phyloP scores from a whole-genome alignment of 371 early-diverging fungal species.

The Batkoa obscura region DNA sequence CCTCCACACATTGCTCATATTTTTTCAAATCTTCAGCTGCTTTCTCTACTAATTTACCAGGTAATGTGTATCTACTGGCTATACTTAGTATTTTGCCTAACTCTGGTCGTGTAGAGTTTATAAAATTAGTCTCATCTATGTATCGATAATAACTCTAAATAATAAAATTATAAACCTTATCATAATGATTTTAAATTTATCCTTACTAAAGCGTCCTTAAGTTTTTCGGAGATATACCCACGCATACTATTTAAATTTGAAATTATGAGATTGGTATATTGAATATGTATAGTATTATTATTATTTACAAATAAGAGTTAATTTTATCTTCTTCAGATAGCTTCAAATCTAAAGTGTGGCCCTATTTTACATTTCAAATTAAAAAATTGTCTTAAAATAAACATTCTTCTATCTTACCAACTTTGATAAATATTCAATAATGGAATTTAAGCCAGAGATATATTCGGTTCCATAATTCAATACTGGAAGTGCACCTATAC shows the following conservation, averaged over 20 bases:
- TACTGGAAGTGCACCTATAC: neutral
- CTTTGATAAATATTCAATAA: neutral
- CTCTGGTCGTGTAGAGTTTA: neutral
- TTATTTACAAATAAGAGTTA: too few relatives aligned
- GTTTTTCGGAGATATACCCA: too few relatives aligned
- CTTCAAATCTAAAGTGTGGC: neutral
- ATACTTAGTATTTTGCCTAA: neutral
- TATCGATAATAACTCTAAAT: neutral
- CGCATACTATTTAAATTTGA: too few relatives aligned
- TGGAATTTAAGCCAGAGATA: neutral
- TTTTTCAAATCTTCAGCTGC: neutral
- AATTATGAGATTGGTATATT: too few relatives aligned
- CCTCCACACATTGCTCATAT: neutral
- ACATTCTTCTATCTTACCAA: neutral
- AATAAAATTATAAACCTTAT: too few relatives aligned
- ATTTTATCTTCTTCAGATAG: too few relatives aligned
- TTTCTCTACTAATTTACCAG: neutral
- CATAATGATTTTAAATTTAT: too few relatives aligned
- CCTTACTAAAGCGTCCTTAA: too few relatives aligned
- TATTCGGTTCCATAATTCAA: neutral
- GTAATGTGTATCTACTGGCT: neutral
- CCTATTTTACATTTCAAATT: neutral
- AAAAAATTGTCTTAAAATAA: too few relatives aligned
- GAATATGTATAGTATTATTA: too few relatives aligned
- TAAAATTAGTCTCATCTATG: neutral